Evolutionary conservation across 116 monocot species (phyloP).

Genomic region (Cymodocea nodosa): DNA sequence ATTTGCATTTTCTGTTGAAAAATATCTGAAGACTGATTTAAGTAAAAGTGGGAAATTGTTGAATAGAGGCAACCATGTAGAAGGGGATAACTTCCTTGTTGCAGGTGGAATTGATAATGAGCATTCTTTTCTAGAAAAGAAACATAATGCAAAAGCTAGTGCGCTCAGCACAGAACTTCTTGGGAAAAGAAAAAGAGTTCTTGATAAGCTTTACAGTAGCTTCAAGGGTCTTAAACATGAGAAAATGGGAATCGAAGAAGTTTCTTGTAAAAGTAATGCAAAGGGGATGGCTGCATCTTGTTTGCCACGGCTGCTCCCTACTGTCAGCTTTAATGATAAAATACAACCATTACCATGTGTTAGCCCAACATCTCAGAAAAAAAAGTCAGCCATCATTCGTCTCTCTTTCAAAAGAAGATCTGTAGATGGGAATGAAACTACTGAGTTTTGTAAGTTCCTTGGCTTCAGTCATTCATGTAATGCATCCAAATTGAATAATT

Average conservation of each 20-base stretch:
- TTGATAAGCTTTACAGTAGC: conserved; percentile 21
- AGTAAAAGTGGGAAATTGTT: conserved; percentile 13
- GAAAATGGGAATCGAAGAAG: conserved; percentile 15
- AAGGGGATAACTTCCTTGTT: conserved; percentile 9
- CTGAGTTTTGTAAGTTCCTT: conserved; percentile 42
- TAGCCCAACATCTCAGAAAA: conserved; percentile 26
- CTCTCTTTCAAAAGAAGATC: conserved; percentile 75
- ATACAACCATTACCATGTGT: conserved; percentile 19
- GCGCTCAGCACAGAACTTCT: conserved; percentile 6
- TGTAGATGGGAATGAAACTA: conserved; percentile 48
- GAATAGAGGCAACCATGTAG: conserved; percentile 12
- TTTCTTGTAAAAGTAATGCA: not conserved
- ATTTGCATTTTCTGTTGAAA: conserved; percentile 26
- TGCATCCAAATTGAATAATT: too few relatives aligned
- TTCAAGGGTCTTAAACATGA: conserved; percentile 31
- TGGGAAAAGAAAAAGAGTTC: conserved; percentile 29
- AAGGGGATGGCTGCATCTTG: conserved; percentile 25
- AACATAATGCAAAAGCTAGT: conserved; percentile 16
- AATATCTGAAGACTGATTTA: conserved; percentile 40
- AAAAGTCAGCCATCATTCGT: conserved; percentile 64
- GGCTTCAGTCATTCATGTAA: too few relatives aligned
- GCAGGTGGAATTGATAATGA: conserved; percentile 12
- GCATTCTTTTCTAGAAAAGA: conserved; percentile 8
- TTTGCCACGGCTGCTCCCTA: conserved; percentile 31
- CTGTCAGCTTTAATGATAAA: conserved; percentile 76